Evolutionary conservation across 164 flowering plant genomes (phyloP).

Genomic region (Annona squamosa): DNA sequence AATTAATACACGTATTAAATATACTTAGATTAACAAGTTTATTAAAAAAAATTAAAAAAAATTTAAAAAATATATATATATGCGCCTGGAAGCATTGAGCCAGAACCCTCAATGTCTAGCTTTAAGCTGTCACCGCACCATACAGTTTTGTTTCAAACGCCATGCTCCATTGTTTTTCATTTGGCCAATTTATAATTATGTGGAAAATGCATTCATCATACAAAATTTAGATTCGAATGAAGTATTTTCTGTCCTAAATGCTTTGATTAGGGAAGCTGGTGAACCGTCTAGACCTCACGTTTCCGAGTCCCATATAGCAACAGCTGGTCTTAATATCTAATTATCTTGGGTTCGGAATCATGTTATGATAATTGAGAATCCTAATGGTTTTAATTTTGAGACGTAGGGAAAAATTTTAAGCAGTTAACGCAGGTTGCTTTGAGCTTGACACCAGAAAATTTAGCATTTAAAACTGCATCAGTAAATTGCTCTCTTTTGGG

Average conservation of each 20-base stretch:
- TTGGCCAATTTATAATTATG: too few relatives aligned
- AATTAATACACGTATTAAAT: too few relatives aligned
- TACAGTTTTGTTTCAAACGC: background rate
- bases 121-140: constrained; percentile 7
- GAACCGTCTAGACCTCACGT: background rate
- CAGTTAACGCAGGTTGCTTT: background rate
- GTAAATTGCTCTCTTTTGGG: constrained; percentile 23
- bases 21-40: too few relatives aligned
- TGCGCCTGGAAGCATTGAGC: too few relatives aligned
- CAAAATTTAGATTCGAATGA: background rate
- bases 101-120: constrained; percentile 3
- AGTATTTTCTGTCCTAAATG: background rate
- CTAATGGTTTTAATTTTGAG: too few relatives aligned
- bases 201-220: background rate
- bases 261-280: background rate
- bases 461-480: background rate
- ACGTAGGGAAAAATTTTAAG: too few relatives aligned
- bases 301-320: background rate
- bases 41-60: too few relatives aligned
- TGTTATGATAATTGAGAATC: background rate
- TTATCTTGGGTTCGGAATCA: background rate
- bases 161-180: background rate
- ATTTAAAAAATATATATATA: too few relatives aligned
- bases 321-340: background rate
- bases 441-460: background rate